Evolutionary conservation across 768 basidiomycete species (phyloP), one percentile per base, ranked within the genome.

Genomic region (Naganishia antarctica): DNA sequence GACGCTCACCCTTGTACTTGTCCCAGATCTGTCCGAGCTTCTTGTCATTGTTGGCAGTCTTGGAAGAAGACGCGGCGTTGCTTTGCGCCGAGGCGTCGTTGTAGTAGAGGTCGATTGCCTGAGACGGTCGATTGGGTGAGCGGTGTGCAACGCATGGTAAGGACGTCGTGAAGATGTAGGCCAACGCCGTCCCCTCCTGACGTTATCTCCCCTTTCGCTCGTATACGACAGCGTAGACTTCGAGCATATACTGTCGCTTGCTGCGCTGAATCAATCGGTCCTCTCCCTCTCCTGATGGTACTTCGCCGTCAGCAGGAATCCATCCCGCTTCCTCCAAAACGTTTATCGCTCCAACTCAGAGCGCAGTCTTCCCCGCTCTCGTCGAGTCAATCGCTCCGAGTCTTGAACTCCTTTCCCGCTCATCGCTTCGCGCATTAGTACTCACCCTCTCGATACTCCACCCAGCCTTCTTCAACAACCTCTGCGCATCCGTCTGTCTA

Each of bases 11-110:
- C 60, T 77, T 77, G 65, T 71, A 76, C 44, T 65, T 53, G 46
- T 78, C 76, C 73, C 75, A 78, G 13, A 78, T 71, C 37, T 72
- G 71, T 13, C 73, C 72, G 16, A 77, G 47, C 63, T 76, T 77
- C 71, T 76, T 74, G 44, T 74, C 73, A 16, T 45, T 69, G 53
- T 70, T 72, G 8, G 51, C 63, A 1, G 37, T 26, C 4, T 34
- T 37, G 16, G 62, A 53, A 7, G 63, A 46, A 3, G 63, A 58
- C 16, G 40, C 29, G n/a, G 69, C 65, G 60, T 65, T 65, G n/a
- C 61, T 45, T 37, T 72, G 72, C 13, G 75, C 73, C 12, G 65
- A 28, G 1, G 64, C 57, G 50, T 77, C 75, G 37, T 63, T 68
- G 66, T 69, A 78, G 61, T 73, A 78, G 28, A 67, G 65, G 41